Conservation (phyloP, 768 basidiomycete species). For the Tulasnella sp. region DNA sequence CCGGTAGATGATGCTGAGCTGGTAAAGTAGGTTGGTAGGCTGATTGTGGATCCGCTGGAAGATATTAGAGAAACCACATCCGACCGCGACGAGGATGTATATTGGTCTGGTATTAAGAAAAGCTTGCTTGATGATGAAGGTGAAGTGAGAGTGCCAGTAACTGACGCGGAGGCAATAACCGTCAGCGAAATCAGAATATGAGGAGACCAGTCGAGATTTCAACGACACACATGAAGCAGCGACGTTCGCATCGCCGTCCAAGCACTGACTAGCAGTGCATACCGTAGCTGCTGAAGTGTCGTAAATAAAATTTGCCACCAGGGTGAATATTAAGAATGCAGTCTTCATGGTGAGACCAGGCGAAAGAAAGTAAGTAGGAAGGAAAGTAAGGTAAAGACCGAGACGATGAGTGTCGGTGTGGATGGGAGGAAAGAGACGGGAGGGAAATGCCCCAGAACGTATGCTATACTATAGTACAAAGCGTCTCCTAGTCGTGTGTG, state of each 20-base stretch:
- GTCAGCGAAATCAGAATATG: neutral
- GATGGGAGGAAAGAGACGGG: neutral
- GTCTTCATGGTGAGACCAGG: neutral
- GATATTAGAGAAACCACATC: conserved; percentile 58
- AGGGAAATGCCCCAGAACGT: neutral
- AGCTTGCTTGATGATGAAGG: conserved; percentile 33
- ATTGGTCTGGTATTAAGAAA: conserved; percentile 39
- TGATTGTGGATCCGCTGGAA: conserved; percentile 52
- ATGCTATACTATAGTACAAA: neutral
- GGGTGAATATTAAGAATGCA: neutral
- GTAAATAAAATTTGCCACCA: neutral
- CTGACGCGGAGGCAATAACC: conserved; percentile 27
- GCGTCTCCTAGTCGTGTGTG: neutral
- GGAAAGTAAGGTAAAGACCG: neutral
- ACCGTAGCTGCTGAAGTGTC: conserved; percentile 6
- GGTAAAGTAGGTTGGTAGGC: conserved; percentile 37
- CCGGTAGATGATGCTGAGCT: conserved; percentile 13
- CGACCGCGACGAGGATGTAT: conserved; percentile 45
- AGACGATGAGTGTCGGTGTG: neutral
- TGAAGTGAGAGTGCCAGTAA: conserved; percentile 52
- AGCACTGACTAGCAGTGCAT: conserved; percentile 15
- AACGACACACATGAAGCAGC: neutral
- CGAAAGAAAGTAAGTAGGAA: neutral
- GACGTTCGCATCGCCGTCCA: conserved; percentile 2
- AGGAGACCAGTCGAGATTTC: neutral